Base-by-base conservation (phyloP, 495 filamentous ascomycete species). In the Trichoderma erinaceum region DNA sequence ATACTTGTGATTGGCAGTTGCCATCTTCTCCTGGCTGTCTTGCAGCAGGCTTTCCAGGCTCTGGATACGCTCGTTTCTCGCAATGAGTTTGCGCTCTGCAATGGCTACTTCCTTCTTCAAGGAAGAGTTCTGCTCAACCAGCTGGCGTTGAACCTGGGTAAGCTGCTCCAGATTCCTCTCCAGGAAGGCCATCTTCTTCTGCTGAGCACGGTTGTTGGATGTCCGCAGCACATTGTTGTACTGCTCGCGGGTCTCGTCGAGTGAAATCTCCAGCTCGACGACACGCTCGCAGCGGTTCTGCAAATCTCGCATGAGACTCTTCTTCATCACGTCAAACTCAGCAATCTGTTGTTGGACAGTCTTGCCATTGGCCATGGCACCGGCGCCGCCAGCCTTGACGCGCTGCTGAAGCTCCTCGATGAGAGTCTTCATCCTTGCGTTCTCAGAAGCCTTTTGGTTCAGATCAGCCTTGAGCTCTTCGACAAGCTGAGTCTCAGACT, bases 151-250 rank as follows among this genome's bases (percentile, higher is more conserved):
- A 67, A 99, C 96, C 73, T 95, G 90, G 0, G 96, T 99, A 50
- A 99, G 84, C 79, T 98, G 96, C 79, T 99, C 95, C 18, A 99
- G 86, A 77, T 99, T 99, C 74, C 95, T 90, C 80, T 99, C 96
- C 56, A 99, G 81, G 87, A 99, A 99, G 8, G 93, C 95, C 92
- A 99, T 97, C 85, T 98, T 99, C 88, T 99, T 99, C 78, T 98
- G 95, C 79, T 99, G 95, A 27, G 93, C 92, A 46, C 93, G 90
- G 82, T 96, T 97, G 83, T 98, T 98, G 67, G 92, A 96, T 23
- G 91, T 91, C 41, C 94, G 89, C 46, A 99, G 86, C 63, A 99
- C 94, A 71, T 96, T 96, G 81, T 98, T 97, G 79, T 99, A 99
- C 78, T 98, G 95, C 80, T 99, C 96, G 63, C 95, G 88, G 5